Evolutionary conservation across 2,329 filamentous ascomycete species (phyloP).

Genomic region (Beauveria bassiana): DNA sequence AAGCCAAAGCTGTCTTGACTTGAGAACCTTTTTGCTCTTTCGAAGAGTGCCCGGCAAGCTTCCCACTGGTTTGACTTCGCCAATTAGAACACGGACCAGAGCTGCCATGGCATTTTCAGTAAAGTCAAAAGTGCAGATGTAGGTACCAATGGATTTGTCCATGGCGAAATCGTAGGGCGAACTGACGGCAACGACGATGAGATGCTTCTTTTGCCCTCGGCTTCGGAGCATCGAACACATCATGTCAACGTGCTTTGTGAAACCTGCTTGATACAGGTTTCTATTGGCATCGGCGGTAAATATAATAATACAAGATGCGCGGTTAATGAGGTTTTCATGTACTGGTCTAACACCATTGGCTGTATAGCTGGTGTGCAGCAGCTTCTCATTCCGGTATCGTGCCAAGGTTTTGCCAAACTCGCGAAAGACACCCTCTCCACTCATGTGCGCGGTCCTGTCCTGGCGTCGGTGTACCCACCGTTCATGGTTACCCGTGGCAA

Average conservation of each 20-base stretch:
- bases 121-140: slow-evolving; percentile 93
- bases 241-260: slow-evolving; percentile 93
- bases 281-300: slow-evolving; percentile 90
- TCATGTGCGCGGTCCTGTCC: slow-evolving; percentile 64
- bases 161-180: slow-evolving; percentile 96
- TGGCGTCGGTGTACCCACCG: slow-evolving; percentile 48
- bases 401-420: slow-evolving; percentile 85
- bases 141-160: slow-evolving; percentile 83
- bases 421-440: slow-evolving; percentile 84
- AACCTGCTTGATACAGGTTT: slow-evolving; percentile 88
- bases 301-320: slow-evolving; percentile 81
- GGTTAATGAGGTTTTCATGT: slow-evolving; percentile 85
- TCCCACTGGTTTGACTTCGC: slow-evolving; percentile 56
- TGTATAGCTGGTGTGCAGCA: slow-evolving; percentile 91
- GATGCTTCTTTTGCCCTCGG: slow-evolving; percentile 74
- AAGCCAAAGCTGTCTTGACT: slow-evolving; percentile 91
- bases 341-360: slow-evolving; percentile 87
- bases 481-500: slow-evolving; percentile 39
- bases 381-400: slow-evolving; percentile 73
- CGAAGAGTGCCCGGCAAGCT: slow-evolving; percentile 67
- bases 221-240: slow-evolving; percentile 80
- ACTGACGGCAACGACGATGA: slow-evolving; percentile 87
- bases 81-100: slow-evolving; percentile 75
- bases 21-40: slow-evolving; percentile 78
- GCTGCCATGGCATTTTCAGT: slow-evolving; percentile 86